Evolutionary conservation across 352 stramenopile genomes (phyloP), one percentile per base, ranked within the genome.

Genomic region (Phytophthora fragariaefolia): DNA sequence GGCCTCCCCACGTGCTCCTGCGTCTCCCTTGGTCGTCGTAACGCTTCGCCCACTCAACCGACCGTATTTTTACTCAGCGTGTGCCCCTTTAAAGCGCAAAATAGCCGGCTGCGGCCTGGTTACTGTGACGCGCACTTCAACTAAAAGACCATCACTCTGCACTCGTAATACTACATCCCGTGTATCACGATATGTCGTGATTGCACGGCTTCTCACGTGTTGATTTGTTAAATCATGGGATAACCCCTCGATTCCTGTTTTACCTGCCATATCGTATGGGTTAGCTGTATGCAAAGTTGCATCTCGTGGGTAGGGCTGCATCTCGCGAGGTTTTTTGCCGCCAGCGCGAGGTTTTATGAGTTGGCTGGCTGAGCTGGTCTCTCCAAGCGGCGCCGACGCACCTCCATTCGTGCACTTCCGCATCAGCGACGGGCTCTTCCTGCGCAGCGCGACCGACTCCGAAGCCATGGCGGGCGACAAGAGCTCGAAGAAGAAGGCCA

Each of bases 401-500:
- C 61, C 34, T 68, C 71, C 71, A 76, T 75, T 73, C 59, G 64
- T 53, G 54, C 71, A 69, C 66, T 75, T 73, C 52, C 66, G 54
- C 68, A 72, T 67, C 49, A 10, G 56, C 47, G 43, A 17, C 50
- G 58, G 15, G 40, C 28, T 52, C 36, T 24, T 52, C 42, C 6
- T 23, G 34, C 38, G 40, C 46, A 56, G 47, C 23, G 52, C 18
- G 48, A 45, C 43, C 36, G 52, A 58, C 38, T 6, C 22, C 54
- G 46, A 27, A 38, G 59, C 49, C 64, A 85, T 83, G 69, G 70
- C 71, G 47, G 69, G 68, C 38, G 77, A 89, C 63, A 86, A 82
- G 74, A 76, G 63, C 56, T 71, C 52, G 56, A 86, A 82, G 64
- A 89, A 80, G 69, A 76, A 81, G 62, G 66, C 20, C 51, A 82